These are phyloP conservation scores for Xylariaceae sp. DNA, from an alignment of 2,329 filamentous ascomycete species.

Conservation along the genomic window DNA sequence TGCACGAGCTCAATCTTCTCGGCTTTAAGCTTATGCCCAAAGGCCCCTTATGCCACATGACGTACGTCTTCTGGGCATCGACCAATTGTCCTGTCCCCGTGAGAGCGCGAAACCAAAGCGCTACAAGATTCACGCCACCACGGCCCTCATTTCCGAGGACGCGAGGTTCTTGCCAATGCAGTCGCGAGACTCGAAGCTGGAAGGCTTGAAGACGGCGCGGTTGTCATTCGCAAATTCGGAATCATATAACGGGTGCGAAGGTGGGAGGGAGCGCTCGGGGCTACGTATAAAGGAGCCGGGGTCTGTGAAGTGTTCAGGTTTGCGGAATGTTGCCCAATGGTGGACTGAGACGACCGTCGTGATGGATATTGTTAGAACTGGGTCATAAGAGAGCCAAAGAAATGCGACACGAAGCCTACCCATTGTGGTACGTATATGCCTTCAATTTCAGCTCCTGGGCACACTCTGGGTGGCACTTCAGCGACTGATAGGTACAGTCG, in stretches of 20 bases:
- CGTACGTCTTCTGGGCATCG: background rate
- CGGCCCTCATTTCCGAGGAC: background rate
- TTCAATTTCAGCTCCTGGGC: constrained; percentile 1
- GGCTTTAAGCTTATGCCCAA: background rate
- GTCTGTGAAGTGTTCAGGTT: constrained; percentile 16
- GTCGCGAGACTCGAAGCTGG: constrained; percentile 18
- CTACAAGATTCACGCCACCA: background rate
- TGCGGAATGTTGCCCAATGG: constrained; percentile 1
- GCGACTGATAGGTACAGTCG: background rate
- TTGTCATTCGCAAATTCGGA: constrained; percentile 7
- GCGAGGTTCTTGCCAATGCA: constrained; percentile 17
- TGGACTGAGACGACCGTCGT: background rate
- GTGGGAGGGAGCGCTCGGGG: constrained; percentile 15
- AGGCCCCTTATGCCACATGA: constrained; percentile 3
- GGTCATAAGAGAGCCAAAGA: no score
- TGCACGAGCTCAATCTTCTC: background rate
- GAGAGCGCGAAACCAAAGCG: background rate
- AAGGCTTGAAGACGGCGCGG: constrained; percentile 15
- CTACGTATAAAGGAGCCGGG: constrained; percentile 15
- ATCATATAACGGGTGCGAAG: constrained; percentile 15
- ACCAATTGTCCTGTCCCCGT: background rate
- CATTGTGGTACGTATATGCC: background rate
- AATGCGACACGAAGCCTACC: background rate
- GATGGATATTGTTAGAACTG: background rate
- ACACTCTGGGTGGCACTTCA: background rate